A percentile compares a stretch with the other conserved stretches of the same genome.
Conservation (phyloP, 345 rosid genomes). For the Nasturtium officinale region DNA sequence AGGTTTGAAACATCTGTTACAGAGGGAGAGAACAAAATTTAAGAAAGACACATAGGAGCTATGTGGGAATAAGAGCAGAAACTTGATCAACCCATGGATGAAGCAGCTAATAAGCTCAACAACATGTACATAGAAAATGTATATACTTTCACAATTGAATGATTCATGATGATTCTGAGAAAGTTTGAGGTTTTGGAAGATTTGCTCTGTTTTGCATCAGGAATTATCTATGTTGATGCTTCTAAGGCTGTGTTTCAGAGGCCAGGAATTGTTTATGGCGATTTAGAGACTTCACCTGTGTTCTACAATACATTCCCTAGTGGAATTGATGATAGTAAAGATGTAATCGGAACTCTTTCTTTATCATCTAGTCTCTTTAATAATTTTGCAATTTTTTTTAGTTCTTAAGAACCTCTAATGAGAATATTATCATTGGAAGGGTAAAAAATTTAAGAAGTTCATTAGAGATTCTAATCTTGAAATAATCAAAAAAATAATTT, state of each 20-base stretch:
- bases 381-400: no score
- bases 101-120: constrained; percentile 84
- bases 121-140: constrained; percentile 83
- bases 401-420: no score
- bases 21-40: constrained; percentile 56
- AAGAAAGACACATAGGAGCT: constrained; percentile 58
- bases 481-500: no score
- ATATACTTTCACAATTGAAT: background rate
- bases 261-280: constrained; percentile 75
- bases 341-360: constrained; percentile 71
- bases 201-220: constrained; percentile 35
- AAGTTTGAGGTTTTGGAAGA: background rate
- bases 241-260: constrained; percentile 67
- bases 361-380: constrained; percentile 70
- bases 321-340: constrained; percentile 55
- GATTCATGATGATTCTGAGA: background rate
- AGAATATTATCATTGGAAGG: no score
- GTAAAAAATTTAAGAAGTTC: no score
- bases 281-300: constrained; percentile 81
- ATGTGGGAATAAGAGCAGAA: constrained; percentile 93
- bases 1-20: constrained; percentile 51
- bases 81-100: constrained; percentile 98
- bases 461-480: no score
- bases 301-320: constrained; percentile 73
- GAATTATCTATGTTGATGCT: constrained; percentile 53